phyloP scores from a whole-genome alignment of 352 stramenopile species.

The Pythium dissotocum region DNA sequence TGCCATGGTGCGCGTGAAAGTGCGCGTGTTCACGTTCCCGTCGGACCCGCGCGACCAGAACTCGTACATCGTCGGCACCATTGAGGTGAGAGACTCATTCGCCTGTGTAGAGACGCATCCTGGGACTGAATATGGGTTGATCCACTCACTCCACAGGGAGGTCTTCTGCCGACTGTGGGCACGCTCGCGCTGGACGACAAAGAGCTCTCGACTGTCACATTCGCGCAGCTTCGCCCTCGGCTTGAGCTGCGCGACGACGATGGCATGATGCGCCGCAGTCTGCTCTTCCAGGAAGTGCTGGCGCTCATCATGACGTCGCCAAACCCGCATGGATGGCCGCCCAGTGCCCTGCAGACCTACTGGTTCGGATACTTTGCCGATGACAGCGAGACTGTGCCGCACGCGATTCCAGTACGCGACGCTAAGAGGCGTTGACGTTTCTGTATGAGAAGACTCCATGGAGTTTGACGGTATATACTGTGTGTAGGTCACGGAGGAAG shows the following conservation, averaged over 20 bases:
- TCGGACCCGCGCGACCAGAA: slow-evolving; percentile 70
- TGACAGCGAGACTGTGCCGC: slow-evolving; percentile 39
- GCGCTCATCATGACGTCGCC: slow-evolving; percentile 53
- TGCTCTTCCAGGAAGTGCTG: slow-evolving; percentile 80
- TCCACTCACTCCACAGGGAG: slow-evolving; percentile 33
- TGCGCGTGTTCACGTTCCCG: slow-evolving; percentile 78
- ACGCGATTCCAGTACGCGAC: slow-evolving; percentile 40
- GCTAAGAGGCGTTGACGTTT: too few species aligned
- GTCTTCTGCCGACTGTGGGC: slow-evolving; percentile 60
- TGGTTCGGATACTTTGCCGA: slow-evolving; percentile 70
- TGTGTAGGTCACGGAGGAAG: slow-evolving; percentile 41
- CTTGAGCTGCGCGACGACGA: slow-evolving; percentile 70
- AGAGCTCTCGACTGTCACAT: slow-evolving; percentile 56
- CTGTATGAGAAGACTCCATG: too few species aligned
- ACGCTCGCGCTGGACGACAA: slow-evolving; percentile 64
- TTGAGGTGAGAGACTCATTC: slow-evolving; percentile 36
- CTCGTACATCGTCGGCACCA: slow-evolving; percentile 74
- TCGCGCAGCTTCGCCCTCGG: slow-evolving; percentile 56
- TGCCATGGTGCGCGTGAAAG: slow-evolving; percentile 57
- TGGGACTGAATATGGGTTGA: too few species aligned
- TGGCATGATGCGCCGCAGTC: slow-evolving; percentile 63
- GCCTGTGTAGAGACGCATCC: too few species aligned
- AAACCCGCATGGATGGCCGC: slow-evolving; percentile 67
- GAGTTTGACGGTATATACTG: not conserved
- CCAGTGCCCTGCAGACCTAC: slow-evolving; percentile 71